These are phyloP conservation scores for Wallacemonas rigidus DNA, from an alignment of 208 protist species.

Conservation along the genomic window DNA sequence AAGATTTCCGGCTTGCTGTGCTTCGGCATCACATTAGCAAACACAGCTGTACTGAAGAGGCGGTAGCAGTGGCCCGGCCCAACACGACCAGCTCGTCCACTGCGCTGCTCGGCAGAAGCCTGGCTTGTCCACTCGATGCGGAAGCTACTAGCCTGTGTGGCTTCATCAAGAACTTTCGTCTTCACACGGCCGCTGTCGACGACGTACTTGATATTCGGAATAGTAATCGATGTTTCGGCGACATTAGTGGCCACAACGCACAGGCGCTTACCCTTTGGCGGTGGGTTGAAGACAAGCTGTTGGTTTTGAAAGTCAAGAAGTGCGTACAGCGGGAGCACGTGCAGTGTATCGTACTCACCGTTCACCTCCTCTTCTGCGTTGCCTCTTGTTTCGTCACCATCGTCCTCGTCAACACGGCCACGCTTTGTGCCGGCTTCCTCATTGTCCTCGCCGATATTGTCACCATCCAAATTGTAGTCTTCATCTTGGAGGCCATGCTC, in stretches of 20 bases:
- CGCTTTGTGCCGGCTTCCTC: conserved; percentile 35
- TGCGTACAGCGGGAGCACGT: conserved; percentile 99
- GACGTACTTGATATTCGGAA: conserved; percentile 98
- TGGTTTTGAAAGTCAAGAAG: conserved; percentile 94
- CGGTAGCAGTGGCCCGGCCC: conserved; percentile 97
- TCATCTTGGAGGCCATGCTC: conserved; percentile 50
- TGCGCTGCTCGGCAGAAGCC: conserved; percentile 96
- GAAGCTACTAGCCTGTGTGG: conserved; percentile 96
- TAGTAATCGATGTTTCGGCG: conserved; percentile 99
- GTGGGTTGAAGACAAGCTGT: conserved; percentile 92
- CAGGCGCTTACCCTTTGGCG: conserved; percentile 90
- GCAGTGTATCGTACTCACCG: conserved; percentile 87
- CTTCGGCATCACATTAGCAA: conserved; percentile 96
- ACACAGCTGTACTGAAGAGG: conserved; percentile 97
- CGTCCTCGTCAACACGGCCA: conserved; percentile 26
- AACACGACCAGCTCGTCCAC: conserved; percentile 95
- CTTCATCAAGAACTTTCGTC: conserved; percentile 96
- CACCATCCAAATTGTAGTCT: conserved; percentile 54
- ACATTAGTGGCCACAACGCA: conserved; percentile 99
- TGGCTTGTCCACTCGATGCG: conserved; percentile 97
- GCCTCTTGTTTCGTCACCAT: background rate
- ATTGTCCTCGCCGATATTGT: conserved; percentile 30
- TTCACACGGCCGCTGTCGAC: conserved; percentile 98
- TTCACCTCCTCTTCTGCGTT: conserved; percentile 80
- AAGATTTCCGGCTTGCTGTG: conserved; percentile 95